Evolutionary conservation across 139 green algal genomes (phyloP), one percentile per base, ranked within the genome.

Genomic region (Chlorella sp.): DNA sequence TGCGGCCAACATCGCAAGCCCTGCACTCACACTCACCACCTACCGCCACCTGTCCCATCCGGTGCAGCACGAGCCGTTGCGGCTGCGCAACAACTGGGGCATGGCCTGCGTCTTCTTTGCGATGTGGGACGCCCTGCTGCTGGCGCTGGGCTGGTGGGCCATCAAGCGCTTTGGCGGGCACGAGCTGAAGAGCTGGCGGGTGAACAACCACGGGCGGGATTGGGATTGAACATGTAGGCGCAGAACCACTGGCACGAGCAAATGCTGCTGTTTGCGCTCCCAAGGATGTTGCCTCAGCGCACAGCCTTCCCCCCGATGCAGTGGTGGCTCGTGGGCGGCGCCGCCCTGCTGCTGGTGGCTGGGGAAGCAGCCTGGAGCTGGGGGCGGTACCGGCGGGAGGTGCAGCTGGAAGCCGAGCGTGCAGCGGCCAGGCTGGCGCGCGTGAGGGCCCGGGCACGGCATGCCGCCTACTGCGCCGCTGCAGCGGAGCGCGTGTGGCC

Each of bases 51-150:
- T 51, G 34, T n/a, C 39, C 32, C 17, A n/a, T 30, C 17, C 38
- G 4, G 2, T 60, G 76, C 76, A 82, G 76, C 76, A 30, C 56
- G 76, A 72, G 60, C 76, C 76, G 56, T 36, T 82, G 60, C 76
- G 76, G 25, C 57, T 82, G 76, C 76, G 44, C 34, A 72, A 44
- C 36, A 47, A 44, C 25, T 82, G 76, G 76, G 76, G 60, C 76
- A 73, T 57, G 16, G 76, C 76, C 18, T 21, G 41, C 5, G 15
- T 82, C 0, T 68, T 82, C 60, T 82, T 82, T 12, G 11, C n/a
- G 25, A 30, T 82, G 36, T 82, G 76, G 76, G 76, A 82, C 26
- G 60, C 15, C 3, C 9, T 44, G 36, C 39, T 82, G 57, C 38
- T 82, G 36, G 25, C 21, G 76, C 32, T 21, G 26, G 60, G 15